Conservation (phyloP, 139 green algal species). For the Chlorella sorokiniana region DNA sequence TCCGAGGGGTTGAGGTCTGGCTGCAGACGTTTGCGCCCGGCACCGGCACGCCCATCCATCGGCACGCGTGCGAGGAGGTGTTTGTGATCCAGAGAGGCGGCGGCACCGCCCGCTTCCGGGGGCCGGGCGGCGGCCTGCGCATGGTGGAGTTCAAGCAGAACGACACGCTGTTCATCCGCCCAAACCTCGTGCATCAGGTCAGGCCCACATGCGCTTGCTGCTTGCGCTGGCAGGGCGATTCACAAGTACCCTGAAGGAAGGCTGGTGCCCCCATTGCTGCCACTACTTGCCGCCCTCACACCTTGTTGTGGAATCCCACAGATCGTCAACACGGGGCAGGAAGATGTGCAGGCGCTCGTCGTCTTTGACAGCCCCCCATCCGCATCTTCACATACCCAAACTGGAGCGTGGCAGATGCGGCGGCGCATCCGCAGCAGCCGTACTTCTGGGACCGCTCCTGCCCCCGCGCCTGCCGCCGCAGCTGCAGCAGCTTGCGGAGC, state of each 20-base stretch:
- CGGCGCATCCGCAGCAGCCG: not conserved
- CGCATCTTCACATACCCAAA: not conserved
- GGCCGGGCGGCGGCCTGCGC: not conserved
- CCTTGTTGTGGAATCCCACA: not conserved
- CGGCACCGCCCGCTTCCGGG: not conserved
- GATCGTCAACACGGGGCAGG: not conserved
- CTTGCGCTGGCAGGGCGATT: not conserved
- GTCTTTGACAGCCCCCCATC: conserved; percentile 7
- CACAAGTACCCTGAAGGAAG: not conserved
- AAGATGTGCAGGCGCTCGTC: conserved; percentile 1
- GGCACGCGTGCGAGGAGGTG: conserved; percentile 13
- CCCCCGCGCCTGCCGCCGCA: not conserved
- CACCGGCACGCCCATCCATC: conserved; percentile 9
- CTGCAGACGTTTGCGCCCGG: conserved; percentile 30
- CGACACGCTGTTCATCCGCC: conserved; percentile 6
- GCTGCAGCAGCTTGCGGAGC: not conserved
- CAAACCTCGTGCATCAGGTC: conserved; percentile 1
- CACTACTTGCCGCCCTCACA: not conserved
- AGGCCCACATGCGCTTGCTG: not conserved
- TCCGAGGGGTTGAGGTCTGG: conserved; percentile 20
- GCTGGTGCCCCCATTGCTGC: not conserved
- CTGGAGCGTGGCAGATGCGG: not conserved
- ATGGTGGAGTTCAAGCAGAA: not conserved
- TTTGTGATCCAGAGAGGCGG: conserved; percentile 7
- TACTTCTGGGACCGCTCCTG: not conserved